Evolutionary conservation across 179 eudicot genomes (phyloP), one percentile per base, ranked within the genome.

Genomic region (Silene vulgaris): DNA sequence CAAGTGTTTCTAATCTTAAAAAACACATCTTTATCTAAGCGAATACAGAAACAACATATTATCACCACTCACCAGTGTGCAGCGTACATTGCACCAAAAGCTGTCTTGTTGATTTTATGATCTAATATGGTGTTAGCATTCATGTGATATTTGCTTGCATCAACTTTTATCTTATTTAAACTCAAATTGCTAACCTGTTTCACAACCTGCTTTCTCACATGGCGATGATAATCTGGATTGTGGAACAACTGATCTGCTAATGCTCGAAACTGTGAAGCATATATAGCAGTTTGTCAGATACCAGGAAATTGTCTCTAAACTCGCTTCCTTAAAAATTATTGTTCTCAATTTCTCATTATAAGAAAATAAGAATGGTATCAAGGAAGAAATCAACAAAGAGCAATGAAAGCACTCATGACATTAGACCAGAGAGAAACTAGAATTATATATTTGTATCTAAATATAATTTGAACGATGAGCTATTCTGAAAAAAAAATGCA

Each of bases 161-260:
- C 64, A 19, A 8, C 0, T 14, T 19, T 19, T 21, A 63, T 63
- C 21, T 23, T 21, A 61, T 61, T 9, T 21, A 73, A 11, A 67
- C 21, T 35, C 65, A 48, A 72, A 26, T n/a, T 11, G 35, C 54
- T 21, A 30, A 90, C 96, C 96, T 90, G 96, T 82, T 89, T 89
- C 69, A 83, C 62, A 40, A 90, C 85, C 78, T 82, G 77, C 86
- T 87, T 90, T 80, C 96, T 81, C 30, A 90, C 88, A 80, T 87
- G 86, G 66, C 89, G 88, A 76, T 90, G 96, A 80, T 90, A 89
- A 28, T 89, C 91, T 70, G 86, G 90, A 83, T 85, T 81, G 73
- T 80, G 87, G 78, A 85, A 87, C 81, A 90, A 80, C 86, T 90
- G 96, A 84, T 90, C 96, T 57, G 96, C 87, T 75, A 90, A 83